Percentiles rank a stretch among this genome's conserved stretches.
Conservation (phyloP, 306 rosid genomes). For the Gillenia trifoliata region DNA sequence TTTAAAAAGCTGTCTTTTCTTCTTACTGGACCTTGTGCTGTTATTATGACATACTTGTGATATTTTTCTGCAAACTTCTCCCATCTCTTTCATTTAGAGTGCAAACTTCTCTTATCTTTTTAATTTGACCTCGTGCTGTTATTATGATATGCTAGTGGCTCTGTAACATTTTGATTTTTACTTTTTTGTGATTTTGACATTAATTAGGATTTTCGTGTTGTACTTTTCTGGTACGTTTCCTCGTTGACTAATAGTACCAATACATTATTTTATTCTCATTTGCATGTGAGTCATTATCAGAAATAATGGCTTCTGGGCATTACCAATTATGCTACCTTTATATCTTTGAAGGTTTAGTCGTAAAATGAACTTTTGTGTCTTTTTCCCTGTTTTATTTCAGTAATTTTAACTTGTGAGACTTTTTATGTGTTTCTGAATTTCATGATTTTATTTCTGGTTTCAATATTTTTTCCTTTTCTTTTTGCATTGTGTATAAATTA, state of each 20-base stretch:
- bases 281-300: not conserved
- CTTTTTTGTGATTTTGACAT: not conserved
- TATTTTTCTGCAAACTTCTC: not conserved
- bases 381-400: not conserved
- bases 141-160: not conserved
- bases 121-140: not conserved
- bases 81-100: not conserved
- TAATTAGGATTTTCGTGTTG: not conserved
- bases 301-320: not conserved
- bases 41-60: not conserved
- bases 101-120: not conserved
- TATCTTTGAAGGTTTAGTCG: not conserved
- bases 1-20: not conserved
- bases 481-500: not conserved
- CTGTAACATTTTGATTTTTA: not conserved
- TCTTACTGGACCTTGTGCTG: constrained; percentile 4
- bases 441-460: not conserved
- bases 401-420: not conserved
- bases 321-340: not conserved
- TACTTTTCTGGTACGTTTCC: not conserved
- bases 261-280: not conserved
- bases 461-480: not conserved
- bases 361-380: not conserved
- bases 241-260: not conserved
- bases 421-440: not conserved